These are phyloP conservation scores for Sistotremastrum suecicum DNA, from an alignment of 768 basidiomycete genomes.

Conservation along the genomic window DNA sequence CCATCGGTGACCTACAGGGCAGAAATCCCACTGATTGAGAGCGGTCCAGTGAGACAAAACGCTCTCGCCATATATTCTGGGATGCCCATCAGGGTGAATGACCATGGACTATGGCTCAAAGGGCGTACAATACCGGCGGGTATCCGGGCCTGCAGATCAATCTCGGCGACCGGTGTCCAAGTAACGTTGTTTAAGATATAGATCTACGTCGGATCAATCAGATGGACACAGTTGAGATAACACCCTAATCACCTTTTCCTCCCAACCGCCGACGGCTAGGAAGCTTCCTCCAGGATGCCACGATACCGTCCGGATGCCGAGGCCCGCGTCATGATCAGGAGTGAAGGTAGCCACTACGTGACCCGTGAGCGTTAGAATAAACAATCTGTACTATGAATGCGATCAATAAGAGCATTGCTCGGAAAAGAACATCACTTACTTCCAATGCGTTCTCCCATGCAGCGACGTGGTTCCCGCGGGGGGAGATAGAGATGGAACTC, in stretches of 20 bases:
- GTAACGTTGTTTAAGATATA: slow-evolving; percentile 61
- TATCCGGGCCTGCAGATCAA: slow-evolving; percentile 49
- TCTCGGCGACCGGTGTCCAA: slow-evolving; percentile 52
- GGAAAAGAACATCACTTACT: slow-evolving; percentile 25
- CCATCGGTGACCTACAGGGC: slow-evolving; percentile 43
- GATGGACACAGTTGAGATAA: not conserved
- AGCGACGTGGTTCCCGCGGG: slow-evolving; percentile 60
- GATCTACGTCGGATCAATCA: slow-evolving; percentile 30
- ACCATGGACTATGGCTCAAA: not conserved
- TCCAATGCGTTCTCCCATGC: slow-evolving; percentile 81
- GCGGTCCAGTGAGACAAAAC: slow-evolving; percentile 67
- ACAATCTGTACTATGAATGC: slow-evolving; percentile 52
- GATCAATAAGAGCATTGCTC: not conserved
- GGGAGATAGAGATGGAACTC: slow-evolving; percentile 60
- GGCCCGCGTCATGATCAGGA: slow-evolving; percentile 64
- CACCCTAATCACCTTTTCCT: slow-evolving; percentile 51
- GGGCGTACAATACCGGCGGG: slow-evolving; percentile 39
- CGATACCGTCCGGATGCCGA: slow-evolving; percentile 62
- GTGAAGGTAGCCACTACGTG: slow-evolving; percentile 49
- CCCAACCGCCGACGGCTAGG: slow-evolving; percentile 75
- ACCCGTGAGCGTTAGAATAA: slow-evolving; percentile 54
- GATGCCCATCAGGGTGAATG: slow-evolving; percentile 1
- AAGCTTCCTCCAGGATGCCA: slow-evolving; percentile 87
- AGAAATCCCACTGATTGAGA: slow-evolving; percentile 80
- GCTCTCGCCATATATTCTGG: slow-evolving; percentile 79